phyloP scores from a whole-genome alignment of 2,329 filamentous ascomycete species.

The Pseudogymnoascus verrucosus region DNA sequence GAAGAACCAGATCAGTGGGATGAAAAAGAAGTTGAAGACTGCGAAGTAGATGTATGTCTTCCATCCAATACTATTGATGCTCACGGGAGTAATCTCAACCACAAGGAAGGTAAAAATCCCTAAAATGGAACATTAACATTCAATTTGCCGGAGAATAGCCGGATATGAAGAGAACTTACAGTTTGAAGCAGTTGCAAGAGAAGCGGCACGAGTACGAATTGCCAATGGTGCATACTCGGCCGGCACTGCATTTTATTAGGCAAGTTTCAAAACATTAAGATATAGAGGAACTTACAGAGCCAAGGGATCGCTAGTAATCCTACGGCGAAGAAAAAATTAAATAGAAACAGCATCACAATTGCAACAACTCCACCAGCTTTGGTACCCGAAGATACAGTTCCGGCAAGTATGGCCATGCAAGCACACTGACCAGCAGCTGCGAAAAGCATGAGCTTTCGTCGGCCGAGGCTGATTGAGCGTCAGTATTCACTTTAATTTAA shows the following conservation, averaged over 20 bases:
- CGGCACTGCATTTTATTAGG: constrained; percentile 23
- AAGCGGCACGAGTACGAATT: constrained; percentile 32
- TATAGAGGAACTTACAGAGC: constrained; percentile 27
- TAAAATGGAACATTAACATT: not conserved
- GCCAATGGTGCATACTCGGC: constrained; percentile 44
- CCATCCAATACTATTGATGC: constrained; percentile 26
- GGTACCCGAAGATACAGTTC: constrained; percentile 34
- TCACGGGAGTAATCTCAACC: constrained; percentile 28
- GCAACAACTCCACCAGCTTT: constrained; percentile 33
- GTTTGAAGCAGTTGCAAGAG: constrained; percentile 33
- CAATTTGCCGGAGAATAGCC: not conserved
- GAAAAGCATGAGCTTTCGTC: constrained; percentile 52
- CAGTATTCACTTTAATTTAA: not conserved
- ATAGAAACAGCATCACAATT: constrained; percentile 33
- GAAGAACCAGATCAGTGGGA: constrained; percentile 25
- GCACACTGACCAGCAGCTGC: constrained; percentile 29
- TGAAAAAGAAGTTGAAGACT: constrained; percentile 35
- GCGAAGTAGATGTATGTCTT: constrained; percentile 47
- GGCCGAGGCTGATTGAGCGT: constrained; percentile 32
- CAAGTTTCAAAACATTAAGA: not conserved
- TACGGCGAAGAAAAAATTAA: constrained; percentile 42
- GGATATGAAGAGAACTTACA: not conserved
- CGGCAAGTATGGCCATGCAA: constrained; percentile 49
- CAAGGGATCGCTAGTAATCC: constrained; percentile 45
- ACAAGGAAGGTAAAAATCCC: constrained; percentile 22